These are phyloP conservation scores for Clitocybe nebularis DNA, from an alignment of 1,284 basidiomycete genomes.

Conservation along the genomic window DNA sequence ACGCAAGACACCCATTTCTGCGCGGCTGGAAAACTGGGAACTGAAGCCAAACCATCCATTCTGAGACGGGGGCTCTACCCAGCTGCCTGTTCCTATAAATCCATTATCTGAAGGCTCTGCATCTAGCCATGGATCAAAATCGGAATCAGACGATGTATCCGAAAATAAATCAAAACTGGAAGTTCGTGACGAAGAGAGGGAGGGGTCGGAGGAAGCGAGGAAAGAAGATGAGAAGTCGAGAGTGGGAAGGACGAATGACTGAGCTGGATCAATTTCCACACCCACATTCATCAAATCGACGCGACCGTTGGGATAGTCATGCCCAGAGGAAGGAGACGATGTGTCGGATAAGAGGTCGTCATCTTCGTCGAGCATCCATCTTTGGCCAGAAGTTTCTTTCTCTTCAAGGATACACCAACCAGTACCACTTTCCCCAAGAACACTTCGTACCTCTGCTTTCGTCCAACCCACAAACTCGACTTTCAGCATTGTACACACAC, in stretches of 20 bases:
- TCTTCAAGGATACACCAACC: slow-evolving; percentile 74
- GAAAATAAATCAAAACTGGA: slow-evolving; percentile 11
- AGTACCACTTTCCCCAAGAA: slow-evolving; percentile 63
- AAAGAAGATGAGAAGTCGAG: slow-evolving; percentile 57
- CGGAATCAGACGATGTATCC: slow-evolving; percentile 19
- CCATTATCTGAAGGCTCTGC: slow-evolving; percentile 17
- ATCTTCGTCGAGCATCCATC: slow-evolving; percentile 11
- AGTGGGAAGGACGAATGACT: slow-evolving; percentile 63
- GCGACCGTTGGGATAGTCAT: slow-evolving; percentile 5
- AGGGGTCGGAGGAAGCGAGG: slow-evolving; percentile 16
- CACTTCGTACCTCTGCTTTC: slow-evolving; percentile 50
- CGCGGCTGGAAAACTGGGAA: slow-evolving; percentile 16
- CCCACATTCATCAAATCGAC: slow-evolving; percentile 7
- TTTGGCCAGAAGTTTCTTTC: slow-evolving; percentile 27
- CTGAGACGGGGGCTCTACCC: slow-evolving; percentile 17
- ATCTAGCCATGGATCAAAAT: slow-evolving; percentile 25
- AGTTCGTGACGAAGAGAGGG: slow-evolving; percentile 13
- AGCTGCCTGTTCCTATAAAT: slow-evolving; percentile 12
- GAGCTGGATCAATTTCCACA: slow-evolving; percentile 39
- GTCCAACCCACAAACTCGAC: slow-evolving; percentile 71
- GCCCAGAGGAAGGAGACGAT: slow-evolving; percentile 16
- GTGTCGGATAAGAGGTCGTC: slow-evolving; percentile 20
- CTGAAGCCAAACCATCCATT: slow-evolving; percentile 23
- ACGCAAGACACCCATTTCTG: neutral
- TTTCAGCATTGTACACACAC: slow-evolving; percentile 59